Conservation (phyloP, 345 rosid genomes). For the Citrus sp. region DNA sequence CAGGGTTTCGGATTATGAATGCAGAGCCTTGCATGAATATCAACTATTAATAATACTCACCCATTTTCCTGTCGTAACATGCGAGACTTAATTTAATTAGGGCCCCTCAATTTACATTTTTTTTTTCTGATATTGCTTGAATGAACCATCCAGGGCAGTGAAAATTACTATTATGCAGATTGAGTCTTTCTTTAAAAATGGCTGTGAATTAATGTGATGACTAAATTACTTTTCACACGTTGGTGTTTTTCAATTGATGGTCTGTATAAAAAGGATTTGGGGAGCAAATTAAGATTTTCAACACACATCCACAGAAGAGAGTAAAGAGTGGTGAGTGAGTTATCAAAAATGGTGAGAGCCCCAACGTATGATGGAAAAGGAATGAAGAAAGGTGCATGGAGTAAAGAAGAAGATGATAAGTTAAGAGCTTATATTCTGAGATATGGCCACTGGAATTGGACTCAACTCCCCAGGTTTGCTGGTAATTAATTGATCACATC, state of each 20-base stretch:
- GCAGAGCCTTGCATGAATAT: not conserved
- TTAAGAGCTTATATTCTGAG: conserved; percentile 23
- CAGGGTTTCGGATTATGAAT: too few relatives aligned
- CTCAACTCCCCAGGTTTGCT: conserved; percentile 32
- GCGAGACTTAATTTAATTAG: too few relatives aligned
- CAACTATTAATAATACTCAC: not conserved
- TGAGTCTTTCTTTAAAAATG: not conserved
- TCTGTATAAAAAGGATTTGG: not conserved
- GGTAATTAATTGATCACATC: conserved; percentile 13
- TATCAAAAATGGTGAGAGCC: conserved; percentile 34
- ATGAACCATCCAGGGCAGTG: too few relatives aligned
- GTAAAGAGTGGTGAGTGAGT: not conserved
- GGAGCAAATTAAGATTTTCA: not conserved
- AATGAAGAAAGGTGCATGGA: conserved; percentile 40
- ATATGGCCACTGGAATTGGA: conserved; percentile 38
- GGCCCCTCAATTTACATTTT: not conserved
- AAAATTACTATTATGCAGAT: not conserved
- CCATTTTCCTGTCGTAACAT: not conserved
- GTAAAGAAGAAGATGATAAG: conserved; percentile 36
- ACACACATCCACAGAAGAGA: not conserved
- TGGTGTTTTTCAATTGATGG: not conserved
- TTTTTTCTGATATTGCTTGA: too few relatives aligned
- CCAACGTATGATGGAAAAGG: conserved; percentile 31
- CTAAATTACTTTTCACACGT: not conserved
- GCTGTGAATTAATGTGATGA: not conserved